Base-by-base conservation (phyloP, 441 rosid species). In the Corymbia calophylla region DNA sequence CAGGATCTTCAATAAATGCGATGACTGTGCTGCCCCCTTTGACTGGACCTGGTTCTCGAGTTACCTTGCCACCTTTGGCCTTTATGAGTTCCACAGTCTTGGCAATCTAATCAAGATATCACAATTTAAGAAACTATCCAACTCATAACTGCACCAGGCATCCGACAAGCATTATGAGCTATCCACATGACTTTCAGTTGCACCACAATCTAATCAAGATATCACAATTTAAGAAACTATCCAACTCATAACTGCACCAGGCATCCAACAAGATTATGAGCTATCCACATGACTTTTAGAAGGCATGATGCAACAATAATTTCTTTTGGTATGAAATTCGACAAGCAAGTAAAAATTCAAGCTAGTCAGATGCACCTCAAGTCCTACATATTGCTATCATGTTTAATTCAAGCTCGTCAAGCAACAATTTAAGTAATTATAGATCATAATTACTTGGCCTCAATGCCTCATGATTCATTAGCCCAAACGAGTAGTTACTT, bases 1-100 rank as follows among this genome's bases (percentile, higher is more conserved):
- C 99, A 77, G 98, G 99, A 94, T 98, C 99, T 95, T 97, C 99
- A 88, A 97, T 91, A 92, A 95, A 97, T 44, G 99, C 99, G 86
- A 95, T 96, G 8, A 97, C 94, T 62, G 97, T 95, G 39, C 86
- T 95, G 54, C 99, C 99, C 90, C 98, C 99, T 93, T 98, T 95
- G 87, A 98, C 98, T 89, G 98, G 96, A 89, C 97, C 99, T 91
- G 99, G 98, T 92, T 97, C 99, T 89, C 98, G 93, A 29, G 94
- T 95, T 60, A 98, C 98, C 92, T 95, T 97, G 18, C 99, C 99
- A n/a, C 99, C 98, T 92, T 97, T 98, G 64, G 97, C 99, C 92
- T 96, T 97, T 73, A 96, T 92, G 90, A 96, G 98, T 87, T 96
- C 99, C 49, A 97, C 98, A 29, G 93, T 94, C 93, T 96, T 97